phyloP scores from a whole-genome alignment of 75 land plant genomes.

The Pinus taeda region DNA sequence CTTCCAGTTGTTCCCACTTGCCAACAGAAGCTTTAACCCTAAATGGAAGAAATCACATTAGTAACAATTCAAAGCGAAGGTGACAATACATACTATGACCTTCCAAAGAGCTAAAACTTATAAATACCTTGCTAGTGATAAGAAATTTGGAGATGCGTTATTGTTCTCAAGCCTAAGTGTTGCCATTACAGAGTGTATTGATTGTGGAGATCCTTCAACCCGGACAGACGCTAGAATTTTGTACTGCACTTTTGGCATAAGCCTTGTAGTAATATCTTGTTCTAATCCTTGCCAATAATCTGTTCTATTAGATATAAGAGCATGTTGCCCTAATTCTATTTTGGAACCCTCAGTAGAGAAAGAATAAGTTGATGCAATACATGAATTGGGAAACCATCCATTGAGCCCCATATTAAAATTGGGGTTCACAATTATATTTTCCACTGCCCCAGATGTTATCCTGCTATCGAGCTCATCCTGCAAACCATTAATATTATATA shows the following conservation, averaged over 20 bases:
- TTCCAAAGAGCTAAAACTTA: background rate
- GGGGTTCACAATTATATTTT: conserved; percentile 44
- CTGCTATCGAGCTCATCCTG: background rate
- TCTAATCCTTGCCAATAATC: conserved; percentile 47
- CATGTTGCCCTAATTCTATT: conserved; percentile 5
- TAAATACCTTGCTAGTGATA: conserved; percentile 36
- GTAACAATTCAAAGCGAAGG: background rate
- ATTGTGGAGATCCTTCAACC: conserved; percentile 10
- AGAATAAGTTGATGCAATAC: conserved; percentile 28
- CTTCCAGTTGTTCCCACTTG: conserved; percentile 12
- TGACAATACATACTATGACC: background rate
- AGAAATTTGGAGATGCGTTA: conserved; percentile 20
- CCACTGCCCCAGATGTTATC: conserved; percentile 2
- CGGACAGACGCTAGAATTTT: conserved; percentile 20
- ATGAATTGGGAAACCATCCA: conserved; percentile 48
- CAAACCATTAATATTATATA: background rate
- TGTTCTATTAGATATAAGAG: conserved; percentile 19
- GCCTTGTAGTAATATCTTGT: conserved; percentile 30
- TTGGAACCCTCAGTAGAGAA: conserved; percentile 7
- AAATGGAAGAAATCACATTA: background rate
- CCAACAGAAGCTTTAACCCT: conserved; percentile 2
- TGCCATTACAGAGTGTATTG: conserved; percentile 23
- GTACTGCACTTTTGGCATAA: conserved; percentile 25
- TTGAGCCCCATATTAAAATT: conserved; percentile 41
- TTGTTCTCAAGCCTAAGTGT: conserved; percentile 27